phyloP scores from a whole-genome alignment of 2,329 filamentous ascomycete genomes.

The Ascocoryne sarcoides region DNA sequence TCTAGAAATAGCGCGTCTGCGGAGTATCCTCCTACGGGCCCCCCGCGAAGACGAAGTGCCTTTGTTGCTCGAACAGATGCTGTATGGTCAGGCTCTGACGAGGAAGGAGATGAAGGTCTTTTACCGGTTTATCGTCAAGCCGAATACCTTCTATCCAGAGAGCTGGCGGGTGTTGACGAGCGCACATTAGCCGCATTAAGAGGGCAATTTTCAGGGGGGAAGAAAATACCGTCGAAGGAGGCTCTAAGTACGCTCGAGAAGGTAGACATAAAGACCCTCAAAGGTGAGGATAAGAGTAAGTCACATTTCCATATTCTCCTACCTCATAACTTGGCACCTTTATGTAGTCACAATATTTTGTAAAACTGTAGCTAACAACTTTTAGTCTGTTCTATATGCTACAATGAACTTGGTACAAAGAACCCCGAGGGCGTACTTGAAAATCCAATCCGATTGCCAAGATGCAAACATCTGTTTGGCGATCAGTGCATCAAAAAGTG shows the following conservation, averaged over 20 bases:
- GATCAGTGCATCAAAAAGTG: conserved; percentile 57
- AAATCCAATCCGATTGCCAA: conserved; percentile 47
- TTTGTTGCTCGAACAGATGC: too few relatives aligned
- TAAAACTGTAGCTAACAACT: conserved; percentile 8
- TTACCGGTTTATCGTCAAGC: conserved; percentile 7
- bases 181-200: conserved; percentile 17
- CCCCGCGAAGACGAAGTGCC: too few relatives aligned
- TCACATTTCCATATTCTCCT: neutral
- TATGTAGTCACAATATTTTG: neutral
- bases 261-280: conserved; percentile 21
- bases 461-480: conserved; percentile 56
- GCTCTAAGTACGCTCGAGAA: conserved; percentile 24
- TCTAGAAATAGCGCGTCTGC: neutral
- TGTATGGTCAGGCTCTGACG: neutral
- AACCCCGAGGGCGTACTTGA: conserved; percentile 52
- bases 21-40: too few relatives aligned
- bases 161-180: conserved; percentile 12
- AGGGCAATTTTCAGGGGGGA: conserved; percentile 15
- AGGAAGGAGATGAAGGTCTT: neutral
- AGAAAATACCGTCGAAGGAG: conserved; percentile 23
- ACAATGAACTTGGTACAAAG: conserved; percentile 49
- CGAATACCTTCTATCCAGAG: conserved; percentile 4
- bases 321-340: neutral
- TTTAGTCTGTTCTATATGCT: conserved; percentile 54
- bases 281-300: conserved; percentile 24